Evolutionary conservation across 192 early-diverging fungal species (phyloP), one percentile per base, ranked within the genome.

Genomic region (Diversispora eburnea): DNA sequence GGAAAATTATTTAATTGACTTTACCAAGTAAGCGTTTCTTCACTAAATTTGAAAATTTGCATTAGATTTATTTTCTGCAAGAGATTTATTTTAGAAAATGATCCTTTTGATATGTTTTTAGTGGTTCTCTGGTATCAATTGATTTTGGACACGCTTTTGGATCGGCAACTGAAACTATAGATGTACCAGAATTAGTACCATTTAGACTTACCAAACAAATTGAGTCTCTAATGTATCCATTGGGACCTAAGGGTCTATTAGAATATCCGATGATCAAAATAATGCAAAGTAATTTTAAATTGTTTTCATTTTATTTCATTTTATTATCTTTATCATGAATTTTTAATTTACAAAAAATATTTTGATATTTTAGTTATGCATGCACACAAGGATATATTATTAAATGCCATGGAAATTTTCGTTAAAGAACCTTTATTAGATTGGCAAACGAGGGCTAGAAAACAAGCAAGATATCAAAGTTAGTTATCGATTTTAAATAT

Each of bases 111-210:
- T 33, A 2, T 33, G 2, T 33, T 33, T 86, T 81, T 54, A 86
- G 77, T 74, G 91, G 92, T 12, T 80, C 83, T 41, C 72, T 93
- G 17, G 83, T 93, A 19, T 85, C 86, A 0, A 93, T 93, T 74
- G 92, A 93, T 81, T 93, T 93, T 73, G 92, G 92, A 0, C 91
- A 93, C 69, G 92, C 92, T 3, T 93, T 93, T 79, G 92, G 92
- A 15, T 92, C 92, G 0, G 91, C 91, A 1, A 91, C 92, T 0
- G 91, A 92, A 69, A 77, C 88, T 6, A 77, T 93, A 1, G 88
- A 91, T 3, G 84, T 93, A 7, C 92, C 92, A 10, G 92, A 93
- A 68, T 56, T 93, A 13, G 81, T 91, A 8, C 92, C 92, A 0
- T 93, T 93, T 80, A 82, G 92, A 1, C 76, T 93, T 15, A 92